These are phyloP conservation scores for Alternaria alternata DNA, from an alignment of 2,329 filamentous ascomycete species.

Conservation along the genomic window DNA sequence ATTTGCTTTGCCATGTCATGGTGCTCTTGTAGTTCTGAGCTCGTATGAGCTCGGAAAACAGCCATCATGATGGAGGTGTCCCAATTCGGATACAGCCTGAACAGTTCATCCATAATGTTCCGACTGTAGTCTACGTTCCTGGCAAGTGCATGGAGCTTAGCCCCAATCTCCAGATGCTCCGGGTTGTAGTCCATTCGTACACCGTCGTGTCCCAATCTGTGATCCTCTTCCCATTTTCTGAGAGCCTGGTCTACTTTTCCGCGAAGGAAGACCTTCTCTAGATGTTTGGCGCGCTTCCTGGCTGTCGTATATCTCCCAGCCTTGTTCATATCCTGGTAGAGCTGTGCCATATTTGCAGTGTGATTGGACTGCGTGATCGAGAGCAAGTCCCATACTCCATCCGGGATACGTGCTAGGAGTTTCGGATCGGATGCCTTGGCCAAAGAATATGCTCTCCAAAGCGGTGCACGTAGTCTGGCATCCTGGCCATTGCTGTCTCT, in stretches of 20 bases:
- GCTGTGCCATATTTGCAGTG: constrained; percentile 26
- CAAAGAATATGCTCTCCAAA: constrained; percentile 45
- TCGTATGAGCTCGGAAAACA: constrained; percentile 73
- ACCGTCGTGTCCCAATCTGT: constrained; percentile 7
- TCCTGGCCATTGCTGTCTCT: constrained; percentile 4
- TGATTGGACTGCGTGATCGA: constrained; percentile 40
- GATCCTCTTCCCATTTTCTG: constrained; percentile 42
- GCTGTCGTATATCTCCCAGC: constrained; percentile 26
- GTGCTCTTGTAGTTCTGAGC: constrained; percentile 51
- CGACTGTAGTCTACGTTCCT: constrained; percentile 69
- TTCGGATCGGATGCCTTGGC: constrained; percentile 28
- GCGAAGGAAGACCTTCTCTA: constrained; percentile 40
- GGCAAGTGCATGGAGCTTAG: constrained; percentile 67
- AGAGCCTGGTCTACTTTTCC: constrained; percentile 41
- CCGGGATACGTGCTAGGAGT: constrained; percentile 30
- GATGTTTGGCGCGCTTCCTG: constrained; percentile 30
- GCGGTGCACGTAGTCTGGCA: constrained; percentile 10
- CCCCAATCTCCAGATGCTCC: constrained; percentile 68
- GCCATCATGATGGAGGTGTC: constrained; percentile 69
- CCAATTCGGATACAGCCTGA: constrained; percentile 55
- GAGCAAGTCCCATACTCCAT: constrained; percentile 45
- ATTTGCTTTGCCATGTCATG: constrained; percentile 60
- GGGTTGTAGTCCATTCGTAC: constrained; percentile 36
- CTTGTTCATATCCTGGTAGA: constrained; percentile 41
- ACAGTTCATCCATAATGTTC: constrained; percentile 63